Conservation (phyloP, 2,329 filamentous ascomycete species). For the Aspergillus hortae region DNA sequence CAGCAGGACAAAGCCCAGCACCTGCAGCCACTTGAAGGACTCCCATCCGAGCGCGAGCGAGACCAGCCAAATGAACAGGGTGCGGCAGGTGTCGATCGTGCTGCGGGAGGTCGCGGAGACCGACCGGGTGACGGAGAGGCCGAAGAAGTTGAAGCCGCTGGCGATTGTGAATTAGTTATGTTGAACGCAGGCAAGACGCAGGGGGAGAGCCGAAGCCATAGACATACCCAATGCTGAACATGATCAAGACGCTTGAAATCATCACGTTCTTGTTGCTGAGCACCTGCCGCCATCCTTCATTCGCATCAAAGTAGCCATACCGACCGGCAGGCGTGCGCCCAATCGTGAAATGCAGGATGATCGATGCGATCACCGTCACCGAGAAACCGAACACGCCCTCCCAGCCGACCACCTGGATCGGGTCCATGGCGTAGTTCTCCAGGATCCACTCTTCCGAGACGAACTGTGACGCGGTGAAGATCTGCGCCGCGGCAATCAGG, state of each 20-base stretch:
- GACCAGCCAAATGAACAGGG: constrained; percentile 92
- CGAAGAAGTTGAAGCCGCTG: constrained; percentile 98
- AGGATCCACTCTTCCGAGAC: constrained; percentile 94
- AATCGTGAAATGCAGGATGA: constrained; percentile 71
- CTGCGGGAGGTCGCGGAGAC: constrained; percentile 91
- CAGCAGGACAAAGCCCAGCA: constrained; percentile 78
- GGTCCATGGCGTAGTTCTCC: constrained; percentile 72
- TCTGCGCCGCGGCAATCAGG: constrained; percentile 88
- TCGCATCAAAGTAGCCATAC: constrained; percentile 85
- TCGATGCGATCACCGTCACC: constrained; percentile 74
- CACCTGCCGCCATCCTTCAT: constrained; percentile 80
- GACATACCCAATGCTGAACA: constrained; percentile 92
- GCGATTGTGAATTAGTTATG: not conserved
- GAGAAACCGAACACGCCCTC: constrained; percentile 88
- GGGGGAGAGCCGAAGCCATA: constrained; percentile 6
- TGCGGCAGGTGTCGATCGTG: constrained; percentile 96
- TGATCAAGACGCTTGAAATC: constrained; percentile 80
- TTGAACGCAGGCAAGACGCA: not conserved
- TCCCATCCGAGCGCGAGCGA: constrained; percentile 94
- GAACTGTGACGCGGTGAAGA: constrained; percentile 96
- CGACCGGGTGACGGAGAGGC: constrained; percentile 81
- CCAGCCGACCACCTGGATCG: constrained; percentile 90
- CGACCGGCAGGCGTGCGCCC: constrained; percentile 70
- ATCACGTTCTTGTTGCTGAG: constrained; percentile 67
- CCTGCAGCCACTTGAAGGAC: constrained; percentile 94